Base-by-base conservation (phyloP, 208 protist genomes). In the Leishmania guyanensis region DNA sequence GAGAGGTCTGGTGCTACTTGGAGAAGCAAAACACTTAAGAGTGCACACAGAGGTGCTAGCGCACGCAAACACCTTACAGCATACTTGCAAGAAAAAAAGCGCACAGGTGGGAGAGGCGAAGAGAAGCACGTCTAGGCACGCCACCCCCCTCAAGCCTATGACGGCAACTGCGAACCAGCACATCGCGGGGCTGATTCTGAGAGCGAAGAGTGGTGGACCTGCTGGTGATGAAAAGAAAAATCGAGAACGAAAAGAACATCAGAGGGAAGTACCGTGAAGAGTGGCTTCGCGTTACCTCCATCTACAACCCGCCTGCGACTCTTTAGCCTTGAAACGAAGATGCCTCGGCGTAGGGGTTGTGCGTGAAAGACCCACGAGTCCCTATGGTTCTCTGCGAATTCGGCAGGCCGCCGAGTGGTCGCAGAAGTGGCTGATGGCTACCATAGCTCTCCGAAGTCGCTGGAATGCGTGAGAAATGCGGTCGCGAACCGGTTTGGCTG, bases 271-370 rank as follows among this genome's bases (percentile, higher is more conserved):
- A 51, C 22, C 5, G 3, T 9, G 26, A 16, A 36, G 2, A n/a
- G 50, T 43, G 9, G 3, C 33, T 22, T 16, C n/a, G 43, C 51
- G 3, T 2, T 20, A 29, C 29, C 26, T 56, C 36, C 36, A 39
- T 33, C 3, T 36, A 12, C 16, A 39, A 14, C 26, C 16, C 33
- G 6, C 3, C 5, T 8, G 5, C 50, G 12, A 2, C 50, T 14
- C 26, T 48, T 80, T 65, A 75, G 65, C 66, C 83, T 62, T 93
- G 86, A 10, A 90, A 80, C 9, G 90, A 93, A 39, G 84, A 86
- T 5, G 90, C 84, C 53, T 90, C 92, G n/a, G 85, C 89, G 84
- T 96, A 96, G 3, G 92, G 92, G 77, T 96, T 96, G 77, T 96
- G 90, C 20, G 77, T 83, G 75, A 90, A 92, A 29, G 87, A 92